These are phyloP conservation scores for Thraustochytrium striatum DNA, from an alignment of 352 stramenopile genomes.

Conservation along the genomic window DNA sequence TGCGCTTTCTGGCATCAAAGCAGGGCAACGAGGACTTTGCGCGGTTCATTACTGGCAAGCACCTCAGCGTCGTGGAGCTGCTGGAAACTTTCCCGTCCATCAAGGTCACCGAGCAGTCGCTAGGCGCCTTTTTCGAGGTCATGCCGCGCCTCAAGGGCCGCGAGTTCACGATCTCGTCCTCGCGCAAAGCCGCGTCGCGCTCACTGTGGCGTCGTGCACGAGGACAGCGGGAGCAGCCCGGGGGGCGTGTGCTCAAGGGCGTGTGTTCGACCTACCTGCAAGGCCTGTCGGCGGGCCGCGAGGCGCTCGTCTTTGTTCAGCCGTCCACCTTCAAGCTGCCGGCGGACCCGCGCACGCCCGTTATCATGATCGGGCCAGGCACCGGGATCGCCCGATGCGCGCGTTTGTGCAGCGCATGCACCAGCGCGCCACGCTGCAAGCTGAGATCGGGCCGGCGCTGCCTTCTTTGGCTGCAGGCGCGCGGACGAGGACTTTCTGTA, in stretches of 20 bases:
- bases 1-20: background rate
- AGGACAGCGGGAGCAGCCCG: too few species aligned
- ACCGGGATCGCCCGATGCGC: constrained; percentile 94
- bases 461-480: constrained; percentile 82
- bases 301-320: constrained; percentile 81
- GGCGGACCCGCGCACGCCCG: constrained; percentile 69
- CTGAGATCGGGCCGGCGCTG: constrained; percentile 73
- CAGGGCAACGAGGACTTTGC: constrained; percentile 28
- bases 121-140: constrained; percentile 73
- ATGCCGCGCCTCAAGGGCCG: constrained; percentile 86
- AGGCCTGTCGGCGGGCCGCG: constrained; percentile 56
- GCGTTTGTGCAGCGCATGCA: constrained; percentile 86
- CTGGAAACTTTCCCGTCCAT: constrained; percentile 64
- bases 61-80: constrained; percentile 36
- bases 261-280: constrained; percentile 88
- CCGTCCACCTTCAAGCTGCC: constrained; percentile 90
- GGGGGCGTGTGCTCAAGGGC: constrained; percentile 88
- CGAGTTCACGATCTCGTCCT: constrained; percentile 97
- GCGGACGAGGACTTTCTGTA: constrained; percentile 81
- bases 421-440: constrained; percentile 60
- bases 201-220: too few species aligned
- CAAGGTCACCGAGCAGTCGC: constrained; percentile 51
- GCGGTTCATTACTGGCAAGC: background rate
- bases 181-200: constrained; percentile 86
- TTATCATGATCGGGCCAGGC: constrained; percentile 91